Conservation (phyloP, 1,284 basidiomycete genomes). For the Meira miltonrushii region DNA sequence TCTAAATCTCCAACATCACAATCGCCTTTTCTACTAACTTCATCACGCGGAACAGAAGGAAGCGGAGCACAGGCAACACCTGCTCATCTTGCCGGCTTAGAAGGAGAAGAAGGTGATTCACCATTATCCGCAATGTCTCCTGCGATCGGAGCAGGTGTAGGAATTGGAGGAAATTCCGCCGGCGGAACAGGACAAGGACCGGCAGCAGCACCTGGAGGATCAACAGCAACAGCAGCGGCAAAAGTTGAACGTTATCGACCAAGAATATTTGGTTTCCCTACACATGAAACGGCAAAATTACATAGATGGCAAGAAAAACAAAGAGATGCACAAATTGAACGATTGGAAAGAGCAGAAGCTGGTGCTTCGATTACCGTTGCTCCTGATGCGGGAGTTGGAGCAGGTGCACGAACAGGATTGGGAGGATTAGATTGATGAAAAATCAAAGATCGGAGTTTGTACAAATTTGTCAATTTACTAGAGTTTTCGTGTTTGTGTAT, state of each 20-base stretch:
- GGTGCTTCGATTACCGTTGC: neutral
- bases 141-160: slow-evolving; percentile 7
- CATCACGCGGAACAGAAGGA: slow-evolving; percentile 4
- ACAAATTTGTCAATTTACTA: too few species aligned
- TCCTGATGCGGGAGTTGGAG: slow-evolving; percentile 13
- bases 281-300: slow-evolving; percentile 47
- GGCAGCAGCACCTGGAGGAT: slow-evolving; percentile 11
- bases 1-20: slow-evolving; percentile 38
- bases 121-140: slow-evolving; percentile 29
- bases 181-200: slow-evolving; percentile 15
- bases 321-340: slow-evolving; percentile 36
- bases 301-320: slow-evolving; percentile 48
- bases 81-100: slow-evolving; percentile 50
- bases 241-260: slow-evolving; percentile 48
- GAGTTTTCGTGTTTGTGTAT: too few species aligned
- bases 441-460: too few species aligned
- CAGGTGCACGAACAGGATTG: slow-evolving; percentile 21
- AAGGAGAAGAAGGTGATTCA: slow-evolving; percentile 63
- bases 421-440: slow-evolving; percentile 25
- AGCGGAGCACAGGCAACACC: neutral
- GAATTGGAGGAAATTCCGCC: neutral
- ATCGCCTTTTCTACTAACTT: slow-evolving; percentile 33
- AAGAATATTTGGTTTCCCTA: slow-evolving; percentile 51
- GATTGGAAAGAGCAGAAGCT: slow-evolving; percentile 29
- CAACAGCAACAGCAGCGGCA: slow-evolving; percentile 18